These are phyloP conservation scores for Boletus rex-veris DNA, from an alignment of 768 basidiomycete genomes.

Conservation along the genomic window DNA sequence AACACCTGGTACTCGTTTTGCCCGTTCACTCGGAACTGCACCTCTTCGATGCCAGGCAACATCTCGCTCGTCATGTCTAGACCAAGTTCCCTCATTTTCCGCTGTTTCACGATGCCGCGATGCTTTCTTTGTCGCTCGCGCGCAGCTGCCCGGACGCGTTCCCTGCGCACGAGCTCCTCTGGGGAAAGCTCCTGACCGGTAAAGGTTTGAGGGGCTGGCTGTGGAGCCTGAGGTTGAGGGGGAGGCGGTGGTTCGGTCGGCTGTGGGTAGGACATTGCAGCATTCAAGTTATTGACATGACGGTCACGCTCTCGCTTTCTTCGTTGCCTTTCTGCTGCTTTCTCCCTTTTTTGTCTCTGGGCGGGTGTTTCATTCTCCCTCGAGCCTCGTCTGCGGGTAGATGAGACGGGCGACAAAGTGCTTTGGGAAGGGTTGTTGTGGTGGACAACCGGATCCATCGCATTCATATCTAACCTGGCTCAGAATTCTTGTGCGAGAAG, in stretches of 20 bases:
- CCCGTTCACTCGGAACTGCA: conserved; percentile 56
- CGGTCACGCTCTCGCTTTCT: conserved; percentile 74
- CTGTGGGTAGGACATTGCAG: conserved; percentile 41
- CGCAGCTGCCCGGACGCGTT: conserved; percentile 71
- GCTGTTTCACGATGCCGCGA: conserved; percentile 70
- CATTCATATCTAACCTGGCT: conserved; percentile 26
- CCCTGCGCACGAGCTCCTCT: conserved; percentile 65
- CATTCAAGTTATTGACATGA: conserved; percentile 39
- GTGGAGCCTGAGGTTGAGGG: conserved; percentile 33
- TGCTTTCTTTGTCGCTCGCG: conserved; percentile 82
- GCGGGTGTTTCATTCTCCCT: conserved; percentile 72
- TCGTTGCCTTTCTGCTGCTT: conserved; percentile 82
- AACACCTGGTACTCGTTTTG: conserved; percentile 40
- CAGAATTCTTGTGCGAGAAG: conserved; percentile 14
- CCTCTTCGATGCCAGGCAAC: conserved; percentile 59
- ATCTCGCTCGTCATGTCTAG: conserved; percentile 78
- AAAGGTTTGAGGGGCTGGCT: conserved; percentile 23
- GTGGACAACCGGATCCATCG: conserved; percentile 34
- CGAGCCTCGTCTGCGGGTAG: conserved; percentile 48
- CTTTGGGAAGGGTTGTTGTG: conserved; percentile 30
- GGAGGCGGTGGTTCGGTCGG: conserved; percentile 32
- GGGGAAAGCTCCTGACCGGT: conserved; percentile 43
- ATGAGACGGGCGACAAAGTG: conserved; percentile 29
- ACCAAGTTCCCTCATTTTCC: conserved; percentile 79
- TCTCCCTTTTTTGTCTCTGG: conserved; percentile 76